Evolutionary conservation across 192 early-diverging fungal species (phyloP).

Genomic region (Hyaloraphidium curvatum): DNA sequence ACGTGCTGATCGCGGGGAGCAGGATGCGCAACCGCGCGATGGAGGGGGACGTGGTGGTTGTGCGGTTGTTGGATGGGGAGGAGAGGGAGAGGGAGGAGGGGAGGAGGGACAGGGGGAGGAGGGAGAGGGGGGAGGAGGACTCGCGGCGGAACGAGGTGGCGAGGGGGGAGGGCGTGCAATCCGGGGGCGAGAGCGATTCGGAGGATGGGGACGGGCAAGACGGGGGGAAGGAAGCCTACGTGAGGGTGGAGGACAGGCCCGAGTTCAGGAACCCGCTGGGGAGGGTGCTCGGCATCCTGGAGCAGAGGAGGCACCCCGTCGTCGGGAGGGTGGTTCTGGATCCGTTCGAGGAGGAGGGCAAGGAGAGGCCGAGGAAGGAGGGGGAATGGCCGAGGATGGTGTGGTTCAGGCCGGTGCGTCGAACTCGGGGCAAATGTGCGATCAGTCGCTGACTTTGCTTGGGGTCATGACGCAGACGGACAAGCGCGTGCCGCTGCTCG

Average conservation of each 20-base stretch:
- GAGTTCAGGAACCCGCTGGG: slow-evolving; percentile 9
- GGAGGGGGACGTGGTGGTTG: slow-evolving; percentile 67
- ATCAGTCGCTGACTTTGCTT: neutral
- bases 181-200: neutral
- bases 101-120: slow-evolving; percentile 13
- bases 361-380: neutral
- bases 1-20: slow-evolving; percentile 59
- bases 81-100: slow-evolving; percentile 36
- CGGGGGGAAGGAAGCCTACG: neutral
- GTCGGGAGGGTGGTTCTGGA: slow-evolving; percentile 25
- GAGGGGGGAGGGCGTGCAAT: neutral
- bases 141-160: slow-evolving; percentile 6
- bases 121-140: slow-evolving; percentile 18
- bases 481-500: slow-evolving; percentile 53
- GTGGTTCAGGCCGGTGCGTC: slow-evolving; percentile 62
- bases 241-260: neutral
- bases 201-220: neutral
- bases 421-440: neutral
- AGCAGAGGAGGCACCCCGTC: slow-evolving; percentile 11
- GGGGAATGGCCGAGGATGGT: slow-evolving; percentile 31
- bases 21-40: slow-evolving; percentile 62
- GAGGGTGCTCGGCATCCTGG: slow-evolving; percentile 24
- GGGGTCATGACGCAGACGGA: slow-evolving; percentile 34
- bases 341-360: neutral
- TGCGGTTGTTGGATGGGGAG: slow-evolving; percentile 44